Evolutionary conservation across 306 rosid species (phyloP).

Genomic region (Gastrolobium villosum): DNA sequence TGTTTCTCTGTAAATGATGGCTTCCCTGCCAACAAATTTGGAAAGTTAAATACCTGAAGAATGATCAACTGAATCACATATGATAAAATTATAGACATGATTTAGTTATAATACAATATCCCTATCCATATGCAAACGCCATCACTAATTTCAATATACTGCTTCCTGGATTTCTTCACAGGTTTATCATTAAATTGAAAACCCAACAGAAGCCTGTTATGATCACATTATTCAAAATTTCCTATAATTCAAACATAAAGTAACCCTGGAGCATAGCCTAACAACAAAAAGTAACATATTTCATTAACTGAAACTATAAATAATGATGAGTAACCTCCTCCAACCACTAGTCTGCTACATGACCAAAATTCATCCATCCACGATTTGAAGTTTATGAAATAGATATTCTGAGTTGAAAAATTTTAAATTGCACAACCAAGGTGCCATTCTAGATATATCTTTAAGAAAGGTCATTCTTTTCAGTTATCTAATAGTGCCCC

Average conservation of each 20-base stretch:
- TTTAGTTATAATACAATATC: slow-evolving; percentile 36
- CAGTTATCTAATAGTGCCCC: not conserved
- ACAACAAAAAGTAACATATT: slow-evolving; percentile 18
- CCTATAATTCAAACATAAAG: not conserved
- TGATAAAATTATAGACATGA: slow-evolving; percentile 18
- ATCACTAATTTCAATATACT: slow-evolving; percentile 25
- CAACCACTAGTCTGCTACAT: not conserved
- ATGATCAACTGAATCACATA: slow-evolving; percentile 37
- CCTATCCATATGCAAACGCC: slow-evolving; percentile 4
- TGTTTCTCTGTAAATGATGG: slow-evolving; percentile 97
- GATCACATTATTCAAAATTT: slow-evolving; percentile 29
- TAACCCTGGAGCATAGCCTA: slow-evolving; percentile 26
- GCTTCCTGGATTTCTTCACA: slow-evolving; percentile 19
- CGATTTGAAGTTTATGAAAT: slow-evolving; percentile 28
- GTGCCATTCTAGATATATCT: slow-evolving; percentile 14
- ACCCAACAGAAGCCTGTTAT: slow-evolving; percentile 18
- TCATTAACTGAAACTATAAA: slow-evolving; percentile 31
- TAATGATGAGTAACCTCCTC: slow-evolving; percentile 36
- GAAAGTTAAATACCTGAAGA: slow-evolving; percentile 37
- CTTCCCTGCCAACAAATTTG: slow-evolving; percentile 72
- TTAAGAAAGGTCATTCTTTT: slow-evolving; percentile 5
- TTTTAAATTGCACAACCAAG: slow-evolving; percentile 34
- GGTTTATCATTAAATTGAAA: slow-evolving; percentile 14
- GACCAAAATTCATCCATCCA: slow-evolving; percentile 27
- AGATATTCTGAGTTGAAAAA: slow-evolving; percentile 6